Evolutionary conservation across 257 asterid genomes (phyloP), one percentile per base, ranked within the genome.

Genomic region (Capsicum baccatum): DNA sequence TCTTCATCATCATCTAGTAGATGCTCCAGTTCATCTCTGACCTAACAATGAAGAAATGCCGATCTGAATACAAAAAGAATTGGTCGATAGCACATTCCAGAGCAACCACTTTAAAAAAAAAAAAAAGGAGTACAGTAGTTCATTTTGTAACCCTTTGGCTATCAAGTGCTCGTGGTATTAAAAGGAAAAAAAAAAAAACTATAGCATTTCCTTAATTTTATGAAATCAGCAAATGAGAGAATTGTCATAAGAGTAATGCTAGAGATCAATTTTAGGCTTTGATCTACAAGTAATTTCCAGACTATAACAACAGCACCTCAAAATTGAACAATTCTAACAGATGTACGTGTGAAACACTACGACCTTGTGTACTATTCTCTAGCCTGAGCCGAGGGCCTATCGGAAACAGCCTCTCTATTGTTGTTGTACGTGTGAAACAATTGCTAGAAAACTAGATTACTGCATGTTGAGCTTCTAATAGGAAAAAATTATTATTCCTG

Each of bases 11-110:
- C 99, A 47, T 96, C 98, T 13, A 96, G 94, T 91, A 96, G 90
- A 91, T 96, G 98, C 90, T 96, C 99, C 85, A 96, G 84, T 89
- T 96, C 99, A 87, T 94, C 99, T 83, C 98, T 90, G n/a, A 94
- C 99, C 99, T 96, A 89, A 85, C 83, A 84, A 83, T 82, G 39
- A 59, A 68, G 47, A 50, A 76, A 76, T 52, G 63, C 81, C 14
- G 2, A 76, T 50, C 26, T 76, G 81, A 76, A 63, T 19, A 48
- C 60, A 19, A 73, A 19, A 19, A 73, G 44, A 48, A 48, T 6
- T 54, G 6, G 60, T 50, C 10, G 42, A 73, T 3, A 48, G 12
- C 56, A 50, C 80, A 73, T 73, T 21, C 52, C 62, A 74, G n/a
- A 52, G 64, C 15, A 54, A 54, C 47, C 9, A 54, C 64, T 78